Evolutionary conservation across 108 stramenopile genomes (phyloP), one percentile per base, ranked within the genome.

Genomic region (Seminavis robusta): DNA sequence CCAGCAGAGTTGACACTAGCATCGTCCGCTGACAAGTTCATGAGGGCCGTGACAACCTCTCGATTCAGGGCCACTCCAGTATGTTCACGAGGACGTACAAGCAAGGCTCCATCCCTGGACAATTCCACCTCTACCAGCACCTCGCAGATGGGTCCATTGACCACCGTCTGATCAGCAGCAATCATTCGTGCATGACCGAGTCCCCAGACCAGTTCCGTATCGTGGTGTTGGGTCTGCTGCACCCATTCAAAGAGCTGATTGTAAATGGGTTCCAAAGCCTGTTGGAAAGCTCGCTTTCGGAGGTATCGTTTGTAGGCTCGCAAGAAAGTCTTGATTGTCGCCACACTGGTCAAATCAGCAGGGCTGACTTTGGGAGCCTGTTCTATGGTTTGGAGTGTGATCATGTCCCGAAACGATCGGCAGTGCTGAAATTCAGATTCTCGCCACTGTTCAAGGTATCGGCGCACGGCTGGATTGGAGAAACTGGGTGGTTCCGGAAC

Each of bases 121-220:
- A 83, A 47, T 34, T 77, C 77, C 13, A 83, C 77, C 56, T 83
- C 82, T 52, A 77, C 74, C 34, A 59, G 53, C 4, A 83, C 68
- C 40, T 83, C 77, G 23, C 79, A 63, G 9, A 83, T 27, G 21
- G 76, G 82, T 34, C 76, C 74, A 56, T 79, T 63, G 11, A 79
- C 40, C 16, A 16, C 16, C 4, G 32, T 42, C 4, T 52, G 52
- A 36, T 73, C 52, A 3, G 7, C 21, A n/a, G 34, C 38, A 21
- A 44, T 33, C 20, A 56, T 10, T 37, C 54, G 53, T 37, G 75
- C 80, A 50, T 77, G 75, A 8, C 80, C 80, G 32, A 81, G 47
- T 26, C 74, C 74, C 73, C 73, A 81, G 43, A 81, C 59, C 4
- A 81, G 46, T 31, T 81, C 80, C 34, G 52, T 27, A 9, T 52